Conservation (phyloP, 148 eudicot genomes). For the Cornus suecica region DNA sequence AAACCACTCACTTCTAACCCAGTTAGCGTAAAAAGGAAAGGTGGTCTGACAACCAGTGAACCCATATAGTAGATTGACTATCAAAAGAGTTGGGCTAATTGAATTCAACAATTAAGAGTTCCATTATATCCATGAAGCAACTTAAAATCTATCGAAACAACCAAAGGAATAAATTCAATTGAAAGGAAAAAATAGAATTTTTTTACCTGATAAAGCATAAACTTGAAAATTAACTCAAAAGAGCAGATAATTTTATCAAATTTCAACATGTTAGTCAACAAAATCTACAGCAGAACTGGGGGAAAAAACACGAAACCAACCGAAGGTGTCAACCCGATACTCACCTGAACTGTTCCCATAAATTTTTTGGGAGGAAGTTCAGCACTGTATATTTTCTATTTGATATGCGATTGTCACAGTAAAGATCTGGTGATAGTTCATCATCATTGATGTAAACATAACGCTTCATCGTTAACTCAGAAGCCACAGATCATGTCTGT, state of each 20-base stretch:
- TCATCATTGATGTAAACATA: conserved; percentile 82
- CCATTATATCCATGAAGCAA: not conserved
- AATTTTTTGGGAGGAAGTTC: conserved; percentile 86
- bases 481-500: not conserved
- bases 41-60: not conserved
- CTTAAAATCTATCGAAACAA: not conserved
- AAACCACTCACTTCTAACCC: not conserved
- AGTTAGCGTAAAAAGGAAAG: not conserved
- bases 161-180: not conserved
- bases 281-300: not conserved
- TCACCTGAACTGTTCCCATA: conserved; percentile 99
- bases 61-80: not conserved
- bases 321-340: not conserved
- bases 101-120: not conserved
- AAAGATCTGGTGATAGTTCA: conserved; percentile 54
- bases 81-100: not conserved
- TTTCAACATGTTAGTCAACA: not conserved
- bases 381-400: conserved; percentile 81
- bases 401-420: conserved; percentile 80
- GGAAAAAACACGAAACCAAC: not conserved
- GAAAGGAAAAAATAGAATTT: not conserved
- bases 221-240: not conserved
- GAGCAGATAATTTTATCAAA: not conserved
- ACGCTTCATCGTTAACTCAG: conserved; percentile 67
- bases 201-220: too few relatives aligned